A percentile compares a stretch with the other conserved stretches of the same genome.
These are phyloP conservation scores for Asterella californica DNA, from an alignment of 225 moss, liverwort and hornwort genomes.

Conservation along the genomic window DNA sequence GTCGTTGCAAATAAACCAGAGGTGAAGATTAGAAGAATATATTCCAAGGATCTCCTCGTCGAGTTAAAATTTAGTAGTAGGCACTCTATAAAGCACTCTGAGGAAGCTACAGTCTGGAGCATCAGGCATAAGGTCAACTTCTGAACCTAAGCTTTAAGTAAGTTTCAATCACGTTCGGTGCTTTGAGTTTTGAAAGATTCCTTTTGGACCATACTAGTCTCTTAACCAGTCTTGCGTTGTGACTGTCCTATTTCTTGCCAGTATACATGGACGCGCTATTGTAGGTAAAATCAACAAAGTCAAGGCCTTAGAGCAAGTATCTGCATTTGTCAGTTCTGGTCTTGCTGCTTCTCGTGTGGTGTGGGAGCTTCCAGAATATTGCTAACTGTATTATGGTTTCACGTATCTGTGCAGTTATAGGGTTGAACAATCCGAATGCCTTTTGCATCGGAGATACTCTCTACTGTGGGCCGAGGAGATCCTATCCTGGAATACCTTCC, in stretches of 20 bases:
- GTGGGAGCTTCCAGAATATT: neutral
- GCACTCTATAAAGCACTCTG: neutral
- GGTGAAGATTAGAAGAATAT: neutral
- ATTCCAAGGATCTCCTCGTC: too few species aligned
- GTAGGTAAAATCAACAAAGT: neutral
- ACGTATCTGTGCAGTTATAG: constrained; percentile 61
- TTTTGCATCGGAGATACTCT: constrained; percentile 97
- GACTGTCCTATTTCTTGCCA: neutral
- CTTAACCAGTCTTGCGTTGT: neutral
- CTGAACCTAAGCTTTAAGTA: too few species aligned
- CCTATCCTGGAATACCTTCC: constrained; percentile 89
- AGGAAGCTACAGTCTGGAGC: neutral
- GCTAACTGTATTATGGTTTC: neutral
- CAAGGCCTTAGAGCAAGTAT: neutral
- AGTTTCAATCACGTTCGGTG: neutral
- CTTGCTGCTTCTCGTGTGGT: neutral
- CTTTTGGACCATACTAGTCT: neutral
- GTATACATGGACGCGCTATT: neutral
- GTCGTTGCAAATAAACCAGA: neutral
- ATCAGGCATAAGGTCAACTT: neutral
- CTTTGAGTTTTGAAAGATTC: neutral
- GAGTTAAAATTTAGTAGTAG: neutral
- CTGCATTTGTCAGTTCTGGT: neutral
- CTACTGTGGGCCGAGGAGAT: constrained; percentile 74
- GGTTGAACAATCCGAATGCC: constrained; percentile 93